Evolutionary conservation across 2,329 filamentous ascomycete genomes (phyloP), one percentile per base, ranked within the genome.

Genomic region (Davidsoniella virescens): DNA sequence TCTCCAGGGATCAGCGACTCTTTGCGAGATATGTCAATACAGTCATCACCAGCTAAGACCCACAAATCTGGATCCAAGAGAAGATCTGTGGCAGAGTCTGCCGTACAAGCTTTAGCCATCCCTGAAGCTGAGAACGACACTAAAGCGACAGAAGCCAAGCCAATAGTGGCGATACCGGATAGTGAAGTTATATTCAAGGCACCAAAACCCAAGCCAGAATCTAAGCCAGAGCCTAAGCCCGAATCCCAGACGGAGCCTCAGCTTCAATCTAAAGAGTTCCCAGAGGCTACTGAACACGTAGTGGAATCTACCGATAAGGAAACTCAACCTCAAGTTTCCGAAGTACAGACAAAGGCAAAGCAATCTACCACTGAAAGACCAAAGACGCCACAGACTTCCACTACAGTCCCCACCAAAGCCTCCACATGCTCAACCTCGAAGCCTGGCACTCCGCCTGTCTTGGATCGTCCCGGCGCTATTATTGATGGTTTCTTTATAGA

Each of bases 1-100:
- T 40, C 42, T 2, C 29, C 26, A 26, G 20, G 25, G 20, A 40
- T 51, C 17, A 40, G 33, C 23, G 44, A 46, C 12, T 44, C 26
- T 6, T 39, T 51, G 4, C 25, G 23, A n/a, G 44, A 51, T 29
- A n/a, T 51, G 43, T 25, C 43, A 39, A 16, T 51, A 37, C 23
- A 33, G 37, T 18, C 43, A 17, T 29, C 38, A 12, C 23, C 12
- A 12, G 17, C 29, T 8, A 39, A 26, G 16, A 25, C 16, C 16
- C 20, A 3, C 29, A 12, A 47, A 10, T 39, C 33, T 47, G 14
- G 20, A 14, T 14, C 23, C 1, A 39, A 25, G 4, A 33, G 29
- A 33, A 33, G 29, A 1, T 33, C 29, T 12, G 29, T 33, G 12
- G 12, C 29, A 12, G 12, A 33, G 8, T 9, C 29, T 33, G 29